Percentiles rank a stretch among this genome's conserved stretches.
phyloP scores from a whole-genome alignment of 495 filamentous ascomycete species.

The Hypoxylon intermedium region DNA sequence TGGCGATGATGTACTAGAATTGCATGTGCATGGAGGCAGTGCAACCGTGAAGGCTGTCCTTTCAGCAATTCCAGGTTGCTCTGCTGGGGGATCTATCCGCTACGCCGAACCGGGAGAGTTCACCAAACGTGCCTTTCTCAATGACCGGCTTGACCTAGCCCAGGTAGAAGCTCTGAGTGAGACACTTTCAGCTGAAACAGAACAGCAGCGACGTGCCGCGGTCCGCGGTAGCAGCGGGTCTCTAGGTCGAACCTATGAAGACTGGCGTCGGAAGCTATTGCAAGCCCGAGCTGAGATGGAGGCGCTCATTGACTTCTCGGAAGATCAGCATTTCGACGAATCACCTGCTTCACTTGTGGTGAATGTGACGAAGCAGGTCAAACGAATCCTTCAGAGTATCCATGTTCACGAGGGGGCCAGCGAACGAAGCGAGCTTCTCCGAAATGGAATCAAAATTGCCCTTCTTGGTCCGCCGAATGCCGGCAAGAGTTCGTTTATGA shows the following conservation, averaged over 20 bases:
- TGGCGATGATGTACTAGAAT: slow-evolving; percentile 88
- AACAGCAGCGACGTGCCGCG: slow-evolving; percentile 88
- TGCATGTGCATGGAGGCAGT: slow-evolving; percentile 92
- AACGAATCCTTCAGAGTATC: slow-evolving; percentile 65
- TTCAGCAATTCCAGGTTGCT: slow-evolving; percentile 67
- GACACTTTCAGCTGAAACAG: slow-evolving; percentile 83
- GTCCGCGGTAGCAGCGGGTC: slow-evolving; percentile 76
- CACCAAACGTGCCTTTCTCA: slow-evolving; percentile 89
- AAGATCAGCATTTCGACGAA: slow-evolving; percentile 97
- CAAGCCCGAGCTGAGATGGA: slow-evolving; percentile 89
- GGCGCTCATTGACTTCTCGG: slow-evolving; percentile 94
- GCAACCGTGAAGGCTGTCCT: slow-evolving; percentile 89
- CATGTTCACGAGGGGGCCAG: slow-evolving; percentile 74
- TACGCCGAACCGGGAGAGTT: slow-evolving; percentile 97
- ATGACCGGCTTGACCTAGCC: slow-evolving; percentile 83
- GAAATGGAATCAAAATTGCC: slow-evolving; percentile 84
- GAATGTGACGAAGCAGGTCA: slow-evolving; percentile 71
- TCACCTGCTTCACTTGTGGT: slow-evolving; percentile 72
- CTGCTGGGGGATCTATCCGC: slow-evolving; percentile 59
- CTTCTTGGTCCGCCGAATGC: slow-evolving; percentile 92
- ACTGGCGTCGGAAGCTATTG: slow-evolving; percentile 78
- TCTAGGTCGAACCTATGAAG: slow-evolving; percentile 80
- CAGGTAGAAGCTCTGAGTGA: slow-evolving; percentile 93
- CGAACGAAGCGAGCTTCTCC: slow-evolving; percentile 81
- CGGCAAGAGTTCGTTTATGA: slow-evolving; percentile 93